phyloP scores from a whole-genome alignment of 1,284 basidiomycete species.

The Phylloboletellus chloephorus region DNA sequence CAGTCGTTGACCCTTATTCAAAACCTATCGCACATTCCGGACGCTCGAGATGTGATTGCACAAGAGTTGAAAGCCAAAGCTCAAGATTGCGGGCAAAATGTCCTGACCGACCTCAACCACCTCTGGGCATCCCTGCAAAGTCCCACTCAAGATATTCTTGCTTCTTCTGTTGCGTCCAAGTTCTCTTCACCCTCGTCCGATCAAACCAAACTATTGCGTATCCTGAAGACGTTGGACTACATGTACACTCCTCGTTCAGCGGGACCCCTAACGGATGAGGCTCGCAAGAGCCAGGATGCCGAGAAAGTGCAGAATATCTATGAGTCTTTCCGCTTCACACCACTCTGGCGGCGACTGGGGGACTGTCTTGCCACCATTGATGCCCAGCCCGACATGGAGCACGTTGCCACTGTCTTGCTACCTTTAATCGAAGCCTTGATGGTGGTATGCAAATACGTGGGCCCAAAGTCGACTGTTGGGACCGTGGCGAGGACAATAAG shows the following conservation, averaged over 20 bases:
- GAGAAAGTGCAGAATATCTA: slow-evolving; percentile 84
- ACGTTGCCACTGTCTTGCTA: slow-evolving; percentile 84
- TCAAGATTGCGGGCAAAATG: slow-evolving; percentile 74
- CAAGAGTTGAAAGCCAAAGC: slow-evolving; percentile 81
- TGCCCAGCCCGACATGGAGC: slow-evolving; percentile 73
- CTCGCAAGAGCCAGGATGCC: slow-evolving; percentile 49
- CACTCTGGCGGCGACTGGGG: slow-evolving; percentile 81
- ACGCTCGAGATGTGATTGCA: slow-evolving; percentile 81
- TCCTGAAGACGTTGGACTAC: slow-evolving; percentile 94
- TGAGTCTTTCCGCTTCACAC: slow-evolving; percentile 80
- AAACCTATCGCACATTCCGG: slow-evolving; percentile 81
- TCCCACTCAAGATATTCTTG: slow-evolving; percentile 50
- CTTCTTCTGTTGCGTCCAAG: slow-evolving; percentile 71
- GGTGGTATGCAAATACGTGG: slow-evolving; percentile 97
- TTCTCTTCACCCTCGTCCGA: slow-evolving; percentile 90
- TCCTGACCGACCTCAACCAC: slow-evolving; percentile 73
- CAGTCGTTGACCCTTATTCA: slow-evolving; percentile 87
- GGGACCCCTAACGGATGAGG: slow-evolving; percentile 37
- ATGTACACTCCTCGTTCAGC: slow-evolving; percentile 74
- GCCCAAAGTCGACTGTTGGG: slow-evolving; percentile 47
- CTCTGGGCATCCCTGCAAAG: slow-evolving; percentile 61
- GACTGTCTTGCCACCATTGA: slow-evolving; percentile 83
- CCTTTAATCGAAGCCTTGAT: slow-evolving; percentile 93
- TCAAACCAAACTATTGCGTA: slow-evolving; percentile 88
- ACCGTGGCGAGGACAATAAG: slow-evolving; percentile 45